A percentile compares a stretch with the other conserved stretches of the same genome.
Conservation (phyloP, 495 filamentous ascomycete genomes). For the Sporormia fimetaria region DNA sequence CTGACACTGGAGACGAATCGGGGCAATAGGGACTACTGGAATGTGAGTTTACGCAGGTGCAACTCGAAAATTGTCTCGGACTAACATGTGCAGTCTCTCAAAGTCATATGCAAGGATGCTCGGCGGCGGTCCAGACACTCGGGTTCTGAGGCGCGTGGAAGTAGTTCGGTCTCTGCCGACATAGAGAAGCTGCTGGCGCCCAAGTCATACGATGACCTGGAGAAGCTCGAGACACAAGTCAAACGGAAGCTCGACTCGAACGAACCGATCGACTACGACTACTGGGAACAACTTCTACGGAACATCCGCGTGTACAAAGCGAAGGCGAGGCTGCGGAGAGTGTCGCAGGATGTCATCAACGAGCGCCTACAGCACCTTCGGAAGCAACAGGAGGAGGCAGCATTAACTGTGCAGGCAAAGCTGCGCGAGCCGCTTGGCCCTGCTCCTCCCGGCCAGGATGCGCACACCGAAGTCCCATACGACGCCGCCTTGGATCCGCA, state of each 20-base stretch:
- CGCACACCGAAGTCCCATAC: slow-evolving; percentile 2
- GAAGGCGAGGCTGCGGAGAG: slow-evolving; percentile 68
- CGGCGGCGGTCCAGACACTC: slow-evolving; percentile 52
- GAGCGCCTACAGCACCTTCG: slow-evolving; percentile 56
- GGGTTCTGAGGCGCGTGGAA: slow-evolving; percentile 54
- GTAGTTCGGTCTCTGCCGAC: slow-evolving; percentile 73
- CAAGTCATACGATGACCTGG: slow-evolving; percentile 78
- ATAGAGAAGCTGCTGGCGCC: slow-evolving; percentile 76
- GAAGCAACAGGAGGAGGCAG: slow-evolving; percentile 60
- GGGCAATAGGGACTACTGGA: slow-evolving; percentile 81
- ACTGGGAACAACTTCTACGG: slow-evolving; percentile 86
- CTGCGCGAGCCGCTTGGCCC: slow-evolving; percentile 33
- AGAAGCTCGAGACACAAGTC: slow-evolving; percentile 75
- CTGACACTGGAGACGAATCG: slow-evolving; percentile 63
- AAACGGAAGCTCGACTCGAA: slow-evolving; percentile 70
- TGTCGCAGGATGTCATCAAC: slow-evolving; percentile 68
- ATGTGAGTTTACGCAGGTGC: slow-evolving; percentile 35
- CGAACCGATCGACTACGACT: slow-evolving; percentile 90
- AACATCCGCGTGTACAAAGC: slow-evolving; percentile 85
- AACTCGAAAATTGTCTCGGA: background rate
- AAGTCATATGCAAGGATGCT: slow-evolving; percentile 71
- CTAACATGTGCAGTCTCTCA: slow-evolving; percentile 52
- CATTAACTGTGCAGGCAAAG: slow-evolving; percentile 47
- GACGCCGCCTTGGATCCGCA: slow-evolving; percentile 50
- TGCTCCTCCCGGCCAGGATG: background rate